A percentile compares a stretch with the other conserved stretches of the same genome.
phyloP scores from a whole-genome alignment of 768 basidiomycete species.

The Boletus huronensis region DNA sequence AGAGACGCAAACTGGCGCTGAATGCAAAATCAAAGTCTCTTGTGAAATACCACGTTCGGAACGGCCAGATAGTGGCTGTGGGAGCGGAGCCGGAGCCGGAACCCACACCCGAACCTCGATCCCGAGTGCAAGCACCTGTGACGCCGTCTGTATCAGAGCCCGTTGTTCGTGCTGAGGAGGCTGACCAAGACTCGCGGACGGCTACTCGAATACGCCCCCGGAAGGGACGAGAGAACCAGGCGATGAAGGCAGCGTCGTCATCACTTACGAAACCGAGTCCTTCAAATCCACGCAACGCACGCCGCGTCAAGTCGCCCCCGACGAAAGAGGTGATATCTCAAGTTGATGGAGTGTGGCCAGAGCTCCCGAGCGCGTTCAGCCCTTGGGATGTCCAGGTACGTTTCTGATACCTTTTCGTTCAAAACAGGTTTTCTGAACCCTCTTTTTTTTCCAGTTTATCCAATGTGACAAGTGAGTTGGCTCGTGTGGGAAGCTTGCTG shows the following conservation, averaged over 20 bases:
- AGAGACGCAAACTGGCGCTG: not conserved
- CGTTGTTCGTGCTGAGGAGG: not conserved
- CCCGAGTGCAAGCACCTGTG: not conserved
- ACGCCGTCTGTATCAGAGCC: not conserved
- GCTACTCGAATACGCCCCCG: not conserved
- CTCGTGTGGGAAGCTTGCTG: no score
- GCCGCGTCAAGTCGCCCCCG: not conserved
- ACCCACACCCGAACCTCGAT: not conserved
- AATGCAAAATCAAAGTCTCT: not conserved
- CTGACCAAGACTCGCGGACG: not conserved
- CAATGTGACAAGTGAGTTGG: slow-evolving; percentile 34
- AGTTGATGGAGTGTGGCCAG: slow-evolving; percentile 12
- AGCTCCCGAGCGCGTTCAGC: slow-evolving; percentile 5
- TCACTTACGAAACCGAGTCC: not conserved
- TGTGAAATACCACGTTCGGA: slow-evolving; percentile 11
- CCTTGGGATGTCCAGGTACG: slow-evolving; percentile 26
- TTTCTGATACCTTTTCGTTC: not conserved
- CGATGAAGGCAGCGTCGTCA: not conserved
- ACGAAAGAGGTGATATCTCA: not conserved
- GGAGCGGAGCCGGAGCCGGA: not conserved
- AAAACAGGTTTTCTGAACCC: not conserved
- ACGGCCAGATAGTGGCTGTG: slow-evolving; percentile 13
- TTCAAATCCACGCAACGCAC: not conserved
- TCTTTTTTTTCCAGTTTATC: slow-evolving; percentile 24
- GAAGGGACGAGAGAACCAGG: not conserved